These are phyloP conservation scores for Aspergillus bertholletiae DNA, from an alignment of 495 filamentous ascomycete species.

Conservation along the genomic window DNA sequence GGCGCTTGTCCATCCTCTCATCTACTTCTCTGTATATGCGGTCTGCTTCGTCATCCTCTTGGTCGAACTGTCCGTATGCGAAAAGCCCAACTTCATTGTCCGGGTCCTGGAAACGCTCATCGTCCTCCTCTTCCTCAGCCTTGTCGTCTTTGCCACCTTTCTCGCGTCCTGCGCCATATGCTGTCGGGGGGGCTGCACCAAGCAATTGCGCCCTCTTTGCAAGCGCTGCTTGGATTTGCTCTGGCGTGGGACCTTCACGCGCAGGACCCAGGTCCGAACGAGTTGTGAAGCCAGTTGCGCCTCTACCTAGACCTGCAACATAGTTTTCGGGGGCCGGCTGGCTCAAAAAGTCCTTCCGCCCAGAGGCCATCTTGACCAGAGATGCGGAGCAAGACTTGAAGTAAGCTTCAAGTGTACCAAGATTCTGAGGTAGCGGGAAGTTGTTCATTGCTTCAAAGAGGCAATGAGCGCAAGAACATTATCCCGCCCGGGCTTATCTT, in stretches of 20 bases:
- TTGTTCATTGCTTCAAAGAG: not conserved
- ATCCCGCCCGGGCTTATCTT: conserved; percentile 41
- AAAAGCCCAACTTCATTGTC: conserved; percentile 97
- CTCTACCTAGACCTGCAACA: conserved; percentile 94
- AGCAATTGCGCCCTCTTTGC: conserved; percentile 85
- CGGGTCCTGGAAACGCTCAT: conserved; percentile 88
- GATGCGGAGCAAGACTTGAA: not conserved
- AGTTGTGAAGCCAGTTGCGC: conserved; percentile 96
- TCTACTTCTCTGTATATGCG: conserved; percentile 92
- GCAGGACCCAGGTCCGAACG: conserved; percentile 95
- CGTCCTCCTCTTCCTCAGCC: conserved; percentile 71
- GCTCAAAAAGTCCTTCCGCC: conserved; percentile 84
- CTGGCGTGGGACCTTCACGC: conserved; percentile 92
- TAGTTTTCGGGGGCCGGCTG: conserved; percentile 96
- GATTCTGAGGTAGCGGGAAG: not conserved
- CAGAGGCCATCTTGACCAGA: conserved; percentile 57
- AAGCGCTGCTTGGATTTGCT: conserved; percentile 96
- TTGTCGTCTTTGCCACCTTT: conserved; percentile 59
- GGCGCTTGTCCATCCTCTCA: conserved; percentile 89
- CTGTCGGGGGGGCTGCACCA: conserved; percentile 73
- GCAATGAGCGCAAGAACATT: conserved; percentile 22
- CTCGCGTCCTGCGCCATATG: conserved; percentile 74
- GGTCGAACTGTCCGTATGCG: conserved; percentile 87
- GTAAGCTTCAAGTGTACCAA: not conserved
- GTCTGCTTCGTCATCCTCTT: conserved; percentile 96